Conservation (phyloP, 768 basidiomycete species). For the Xanthoconium stramineum region DNA sequence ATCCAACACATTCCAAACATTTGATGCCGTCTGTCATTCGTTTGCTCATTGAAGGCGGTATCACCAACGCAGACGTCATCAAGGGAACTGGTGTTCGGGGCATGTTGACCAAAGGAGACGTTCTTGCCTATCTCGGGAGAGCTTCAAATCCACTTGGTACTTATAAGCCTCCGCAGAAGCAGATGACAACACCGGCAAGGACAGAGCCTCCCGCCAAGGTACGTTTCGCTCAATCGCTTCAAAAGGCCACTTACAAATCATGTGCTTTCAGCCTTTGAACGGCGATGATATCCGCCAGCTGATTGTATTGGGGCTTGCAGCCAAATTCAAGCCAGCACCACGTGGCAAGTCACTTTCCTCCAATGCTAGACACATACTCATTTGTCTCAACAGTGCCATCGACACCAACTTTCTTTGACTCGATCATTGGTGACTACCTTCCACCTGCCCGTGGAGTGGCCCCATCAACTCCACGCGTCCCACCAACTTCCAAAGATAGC, state of each 20-base stretch:
- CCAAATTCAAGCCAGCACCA: slow-evolving; percentile 49
- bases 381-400: slow-evolving; percentile 35
- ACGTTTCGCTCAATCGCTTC: slow-evolving; percentile 1
- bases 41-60: slow-evolving; percentile 55
- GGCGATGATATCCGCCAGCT: slow-evolving; percentile 61
- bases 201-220: slow-evolving; percentile 39
- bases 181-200: slow-evolving; percentile 30
- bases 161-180: slow-evolving; percentile 47
- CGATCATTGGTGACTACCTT: slow-evolving; percentile 71
- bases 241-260: background rate
- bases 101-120: slow-evolving; percentile 96
- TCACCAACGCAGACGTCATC: slow-evolving; percentile 62
- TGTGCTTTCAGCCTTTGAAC: slow-evolving; percentile 47
- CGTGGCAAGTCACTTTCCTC: slow-evolving; percentile 35
- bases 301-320: slow-evolving; percentile 58
- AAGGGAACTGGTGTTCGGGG: slow-evolving; percentile 88
- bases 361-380: slow-evolving; percentile 3
- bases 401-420: slow-evolving; percentile 60
- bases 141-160: slow-evolving; percentile 77
- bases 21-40: slow-evolving; percentile 91
- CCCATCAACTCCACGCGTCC: background rate
- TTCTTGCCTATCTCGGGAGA: slow-evolving; percentile 81
- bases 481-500: slow-evolving; percentile 23
- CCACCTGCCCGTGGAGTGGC: slow-evolving; percentile 35
- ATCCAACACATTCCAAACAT: slow-evolving; percentile 56